These are phyloP conservation scores for Alternaria consortialis DNA, from an alignment of 2,329 filamentous ascomycete genomes.

Conservation along the genomic window DNA sequence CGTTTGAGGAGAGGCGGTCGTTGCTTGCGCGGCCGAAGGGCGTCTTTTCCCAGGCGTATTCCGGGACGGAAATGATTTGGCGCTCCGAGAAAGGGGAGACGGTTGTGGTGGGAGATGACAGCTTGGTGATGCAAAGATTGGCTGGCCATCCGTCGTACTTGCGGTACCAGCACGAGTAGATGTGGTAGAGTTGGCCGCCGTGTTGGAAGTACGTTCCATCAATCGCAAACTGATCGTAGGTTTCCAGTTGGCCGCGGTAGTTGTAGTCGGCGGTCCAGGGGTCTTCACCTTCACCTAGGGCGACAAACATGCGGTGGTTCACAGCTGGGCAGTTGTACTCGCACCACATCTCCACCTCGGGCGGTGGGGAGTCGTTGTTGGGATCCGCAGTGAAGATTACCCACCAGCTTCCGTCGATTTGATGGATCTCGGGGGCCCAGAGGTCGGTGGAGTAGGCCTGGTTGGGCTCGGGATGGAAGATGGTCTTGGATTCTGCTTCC, in stretches of 20 bases:
- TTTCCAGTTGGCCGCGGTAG: constrained; percentile 59
- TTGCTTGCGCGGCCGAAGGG: constrained; percentile 59
- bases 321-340: constrained; percentile 61
- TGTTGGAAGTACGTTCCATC: constrained; percentile 64
- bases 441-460: constrained; percentile 58
- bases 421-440: constrained; percentile 62
- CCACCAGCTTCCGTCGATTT: constrained; percentile 59
- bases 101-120: constrained; percentile 60
- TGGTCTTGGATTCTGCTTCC: constrained; percentile 54
- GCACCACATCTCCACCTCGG: constrained; percentile 59
- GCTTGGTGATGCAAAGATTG: constrained; percentile 62
- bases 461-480: constrained; percentile 55
- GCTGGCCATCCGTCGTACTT: constrained; percentile 61
- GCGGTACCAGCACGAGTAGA: constrained; percentile 54
- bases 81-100: constrained; percentile 57
- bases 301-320: constrained; percentile 62
- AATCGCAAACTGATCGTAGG: constrained; percentile 63
- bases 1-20: constrained; percentile 59
- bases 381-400: constrained; percentile 64
- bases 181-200: constrained; percentile 47
- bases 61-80: constrained; percentile 58
- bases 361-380: constrained; percentile 56
- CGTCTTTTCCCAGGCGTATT: constrained; percentile 62
- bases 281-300: constrained; percentile 55
- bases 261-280: constrained; percentile 58